Base-by-base conservation (phyloP, 495 filamentous ascomycete genomes). In the Neurospora sp. region DNA sequence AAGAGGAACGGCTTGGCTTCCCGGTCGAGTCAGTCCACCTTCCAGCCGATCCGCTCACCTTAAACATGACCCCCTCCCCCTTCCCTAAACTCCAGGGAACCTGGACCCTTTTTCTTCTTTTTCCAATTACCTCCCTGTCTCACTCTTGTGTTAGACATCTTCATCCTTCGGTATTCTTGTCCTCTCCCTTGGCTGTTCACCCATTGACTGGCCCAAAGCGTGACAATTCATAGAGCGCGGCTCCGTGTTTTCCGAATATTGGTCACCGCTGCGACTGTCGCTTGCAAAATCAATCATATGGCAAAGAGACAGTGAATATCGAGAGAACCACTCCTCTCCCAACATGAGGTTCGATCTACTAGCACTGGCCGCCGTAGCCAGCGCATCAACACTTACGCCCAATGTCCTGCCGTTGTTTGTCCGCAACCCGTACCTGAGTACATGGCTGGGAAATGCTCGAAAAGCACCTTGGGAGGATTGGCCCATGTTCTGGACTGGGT, bases 401-500 rank as follows among this genome's bases (percentile, higher is more conserved):
- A 92, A 93, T 1, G 92, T 96, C 7, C 82, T 98, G 53, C 95
- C 95, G 10, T 84, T 98, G 78, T 89, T 92, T 74, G 94, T 98
- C 40, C 90, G 95, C 38, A 97, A 93, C 77, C 95, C 95, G 20
- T 98, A 98, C 80, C 83, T 97, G 46, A 97, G 92, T 76, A 92
- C 94, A 14, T 97, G 94, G 94, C 80, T 97, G 69, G 86, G 86
- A 12, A 87, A 91, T 83, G 93, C 93, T 41, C 88, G 95, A 68
- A 89, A 91, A 16, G 85, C 84, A 22, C 95, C 95, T n/a, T 98
- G 95, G 94, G 86, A 89, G 41, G 89, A 89, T 79, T 98, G 95
- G 94, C 95, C 94, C 38, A 96, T 97, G 74, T 98, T 98, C 80
- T 98, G 91, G 86, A 96, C 93, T 16, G 94, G 95, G 22, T 87